These are phyloP conservation scores for Pythium insidiosum DNA, from an alignment of 352 stramenopile genomes.

Conservation along the genomic window DNA sequence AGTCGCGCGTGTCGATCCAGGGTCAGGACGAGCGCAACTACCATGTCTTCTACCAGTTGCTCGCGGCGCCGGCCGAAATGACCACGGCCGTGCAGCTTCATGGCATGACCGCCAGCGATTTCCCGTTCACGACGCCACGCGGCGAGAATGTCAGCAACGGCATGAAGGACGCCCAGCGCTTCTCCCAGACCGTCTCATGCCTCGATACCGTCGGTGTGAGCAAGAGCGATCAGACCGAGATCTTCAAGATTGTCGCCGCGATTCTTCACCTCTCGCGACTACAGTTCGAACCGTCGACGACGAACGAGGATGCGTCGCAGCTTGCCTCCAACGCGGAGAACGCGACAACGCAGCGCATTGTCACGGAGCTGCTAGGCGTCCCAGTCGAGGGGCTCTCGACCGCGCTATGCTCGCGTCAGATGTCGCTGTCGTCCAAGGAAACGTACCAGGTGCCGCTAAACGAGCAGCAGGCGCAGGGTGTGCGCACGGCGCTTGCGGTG, in stretches of 20 bases:
- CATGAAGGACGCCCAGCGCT: conserved; percentile 65
- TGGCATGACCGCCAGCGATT: conserved; percentile 68
- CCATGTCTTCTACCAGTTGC: conserved; percentile 98
- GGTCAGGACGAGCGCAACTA: conserved; percentile 95
- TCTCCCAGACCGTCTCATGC: conserved; percentile 64
- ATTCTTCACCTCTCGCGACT: conserved; percentile 79
- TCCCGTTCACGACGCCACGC: conserved; percentile 63
- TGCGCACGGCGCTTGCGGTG: conserved; percentile 67
- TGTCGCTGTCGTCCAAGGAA: conserved; percentile 67
- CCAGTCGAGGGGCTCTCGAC: conserved; percentile 45
- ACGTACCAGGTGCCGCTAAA: conserved; percentile 85
- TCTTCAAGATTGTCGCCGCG: conserved; percentile 69
- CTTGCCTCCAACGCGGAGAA: conserved; percentile 47
- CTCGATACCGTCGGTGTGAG: conserved; percentile 71
- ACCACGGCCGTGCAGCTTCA: conserved; percentile 59
- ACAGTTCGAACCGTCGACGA: conserved; percentile 42
- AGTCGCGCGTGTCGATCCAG: conserved; percentile 87
- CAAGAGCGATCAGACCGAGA: conserved; percentile 61
- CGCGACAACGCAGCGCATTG: conserved; percentile 28
- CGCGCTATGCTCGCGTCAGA: conserved; percentile 69
- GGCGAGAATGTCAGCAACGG: conserved; percentile 40
- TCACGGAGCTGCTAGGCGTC: conserved; percentile 64
- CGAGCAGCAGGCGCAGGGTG: conserved; percentile 63
- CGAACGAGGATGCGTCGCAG: conserved; percentile 63
- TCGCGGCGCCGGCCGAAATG: conserved; percentile 44